Evolutionary conservation across 1,284 basidiomycete genomes (phyloP).

Genomic region (Sanghuangporus weigelae): DNA sequence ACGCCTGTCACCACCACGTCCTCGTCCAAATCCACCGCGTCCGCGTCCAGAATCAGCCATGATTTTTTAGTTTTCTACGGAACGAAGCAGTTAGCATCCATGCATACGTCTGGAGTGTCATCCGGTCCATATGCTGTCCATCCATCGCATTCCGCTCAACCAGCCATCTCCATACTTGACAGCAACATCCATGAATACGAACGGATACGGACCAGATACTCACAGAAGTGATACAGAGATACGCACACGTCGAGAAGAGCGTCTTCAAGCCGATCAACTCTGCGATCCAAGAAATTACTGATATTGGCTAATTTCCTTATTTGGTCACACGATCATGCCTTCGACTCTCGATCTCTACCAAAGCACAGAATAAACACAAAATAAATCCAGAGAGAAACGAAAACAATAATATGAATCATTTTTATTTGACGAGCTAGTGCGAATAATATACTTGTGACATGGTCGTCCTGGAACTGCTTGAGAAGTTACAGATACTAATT

Average conservation of each 20-base stretch:
- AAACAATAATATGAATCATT: too few relatives aligned
- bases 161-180: neutral
- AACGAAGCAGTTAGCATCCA: conserved; percentile 12
- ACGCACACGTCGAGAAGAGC: conserved; percentile 6
- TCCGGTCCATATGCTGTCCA: conserved; percentile 18
- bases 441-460: too few relatives aligned
- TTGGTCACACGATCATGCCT: neutral
- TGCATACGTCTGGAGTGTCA: conserved; percentile 12
- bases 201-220: neutral
- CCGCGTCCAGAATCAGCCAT: conserved; percentile 82
- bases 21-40: conserved; percentile 74
- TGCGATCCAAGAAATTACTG: neutral
- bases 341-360: neutral
- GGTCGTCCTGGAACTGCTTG: too few relatives aligned
- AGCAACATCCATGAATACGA: neutral
- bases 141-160: conserved; percentile 20
- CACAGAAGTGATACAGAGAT: conserved; percentile 1
- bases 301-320: neutral
- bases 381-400: too few relatives aligned
- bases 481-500: too few relatives aligned
- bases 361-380: too few relatives aligned
- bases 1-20: conserved; percentile 55
- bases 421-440: too few relatives aligned
- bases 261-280: conserved; percentile 1
- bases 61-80: conserved; percentile 28